Evolutionary conservation across 2,329 filamentous ascomycete genomes (phyloP), one percentile per base, ranked within the genome.

Genomic region (Periconia macrospinosa): DNA sequence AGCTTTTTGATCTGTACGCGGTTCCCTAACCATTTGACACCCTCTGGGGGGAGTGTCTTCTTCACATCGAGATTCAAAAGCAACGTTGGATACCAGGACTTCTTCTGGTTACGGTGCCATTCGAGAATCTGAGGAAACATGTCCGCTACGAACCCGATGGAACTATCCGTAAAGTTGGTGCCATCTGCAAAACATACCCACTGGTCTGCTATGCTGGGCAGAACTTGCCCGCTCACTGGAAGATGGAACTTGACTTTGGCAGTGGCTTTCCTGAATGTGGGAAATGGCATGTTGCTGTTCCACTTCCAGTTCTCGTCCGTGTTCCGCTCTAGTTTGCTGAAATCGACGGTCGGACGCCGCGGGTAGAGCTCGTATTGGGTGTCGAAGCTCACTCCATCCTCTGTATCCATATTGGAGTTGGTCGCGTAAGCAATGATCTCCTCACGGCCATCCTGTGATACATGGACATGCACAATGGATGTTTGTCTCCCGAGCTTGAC

Each of bases 61-160:
- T 93, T 94, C 40, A 92, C 77, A 57, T 95, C 90, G 19, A 95
- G 65, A 68, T 90, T 91, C 67, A 94, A 74, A 17, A 86, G 76
- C 1, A 95, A 53, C 0, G 90, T 95, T 0, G 89, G 89, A 68
- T 90, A 91, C 90, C 89, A 92, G 49, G 67, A 68, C 48, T 68
- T 58, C 1, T 48, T 60, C 18, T 68, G 57, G 2, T 73, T 72
- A 37, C 66, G 68, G 56, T 74, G 76, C 3, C 54, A 58, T 69
- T 90, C 86, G 14, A 89, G 72, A 20, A 89, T 78, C 66, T 86
- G 83, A 2, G 87, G 87, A 59, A 87, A 90, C 67, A 85, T 84
- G 69, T 93, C 90, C 17, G 80, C 79, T 7, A 91, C 75, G 61
- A 83, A 91, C 0, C 84, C 87, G 1, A 92, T 75, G 1, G 80